phyloP scores from a whole-genome alignment of 2,329 filamentous ascomycete genomes.

The Canariomyces notabilis region DNA sequence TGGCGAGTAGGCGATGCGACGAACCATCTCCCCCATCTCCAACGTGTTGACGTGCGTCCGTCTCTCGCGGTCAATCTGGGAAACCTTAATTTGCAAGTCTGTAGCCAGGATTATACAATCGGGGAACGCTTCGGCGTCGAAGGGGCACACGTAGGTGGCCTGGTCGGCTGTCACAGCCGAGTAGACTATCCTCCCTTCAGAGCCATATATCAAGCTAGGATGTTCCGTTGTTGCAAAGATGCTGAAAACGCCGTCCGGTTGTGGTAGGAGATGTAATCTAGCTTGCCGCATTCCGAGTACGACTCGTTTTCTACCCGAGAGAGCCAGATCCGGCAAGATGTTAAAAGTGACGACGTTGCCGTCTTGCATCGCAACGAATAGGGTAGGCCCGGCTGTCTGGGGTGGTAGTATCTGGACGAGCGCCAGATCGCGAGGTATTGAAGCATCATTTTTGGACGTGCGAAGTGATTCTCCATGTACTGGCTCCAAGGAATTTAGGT shows the following conservation, averaged over 20 bases:
- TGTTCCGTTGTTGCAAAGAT: slow-evolving; percentile 94
- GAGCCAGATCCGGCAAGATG: slow-evolving; percentile 57
- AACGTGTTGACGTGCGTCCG: slow-evolving; percentile 85
- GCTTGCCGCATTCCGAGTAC: slow-evolving; percentile 83
- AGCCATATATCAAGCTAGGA: slow-evolving; percentile 86
- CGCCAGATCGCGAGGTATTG: slow-evolving; percentile 76
- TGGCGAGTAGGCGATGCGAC: slow-evolving; percentile 80
- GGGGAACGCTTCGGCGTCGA: slow-evolving; percentile 77
- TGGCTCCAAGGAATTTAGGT: slow-evolving; percentile 60
- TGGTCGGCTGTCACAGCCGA: slow-evolving; percentile 90
- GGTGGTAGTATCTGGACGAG: slow-evolving; percentile 72
- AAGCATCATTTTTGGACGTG: slow-evolving; percentile 59
- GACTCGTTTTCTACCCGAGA: slow-evolving; percentile 73
- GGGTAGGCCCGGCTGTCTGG: slow-evolving; percentile 55
- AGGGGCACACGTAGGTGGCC: slow-evolving; percentile 73
- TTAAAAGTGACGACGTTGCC: slow-evolving; percentile 83
- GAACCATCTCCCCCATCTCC: slow-evolving; percentile 73
- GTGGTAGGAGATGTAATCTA: slow-evolving; percentile 71
- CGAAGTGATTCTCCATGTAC: slow-evolving; percentile 57
- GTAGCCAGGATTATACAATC: slow-evolving; percentile 78
- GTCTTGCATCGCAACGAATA: slow-evolving; percentile 89
- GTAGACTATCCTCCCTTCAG: slow-evolving; percentile 82
- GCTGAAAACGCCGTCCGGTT: slow-evolving; percentile 62
- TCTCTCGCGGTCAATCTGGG: slow-evolving; percentile 74
- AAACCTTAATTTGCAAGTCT: slow-evolving; percentile 68